Conservation (phyloP, 257 asterid species). For the Scutellaria galericulata region DNA sequence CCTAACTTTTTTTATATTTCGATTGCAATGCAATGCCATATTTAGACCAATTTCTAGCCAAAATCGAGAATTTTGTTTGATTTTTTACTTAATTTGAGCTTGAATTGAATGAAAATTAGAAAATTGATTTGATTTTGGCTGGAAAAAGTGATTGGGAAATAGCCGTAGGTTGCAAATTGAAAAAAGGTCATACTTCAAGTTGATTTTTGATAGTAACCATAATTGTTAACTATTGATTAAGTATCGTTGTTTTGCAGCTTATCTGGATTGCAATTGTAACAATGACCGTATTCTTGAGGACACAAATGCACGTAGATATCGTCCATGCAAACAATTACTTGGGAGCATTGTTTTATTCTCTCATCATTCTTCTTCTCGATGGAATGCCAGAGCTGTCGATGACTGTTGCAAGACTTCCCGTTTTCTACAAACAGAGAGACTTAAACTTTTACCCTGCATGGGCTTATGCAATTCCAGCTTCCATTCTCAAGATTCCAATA, state of each 20-base stretch:
- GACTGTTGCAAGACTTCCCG: constrained; percentile 52
- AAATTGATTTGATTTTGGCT: too few relatives aligned
- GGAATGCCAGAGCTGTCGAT: constrained; percentile 56
- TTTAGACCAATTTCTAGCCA: too few relatives aligned
- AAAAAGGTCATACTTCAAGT: too few relatives aligned
- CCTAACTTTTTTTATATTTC: too few relatives aligned
- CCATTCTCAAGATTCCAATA: constrained; percentile 53
- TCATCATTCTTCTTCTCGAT: constrained; percentile 48
- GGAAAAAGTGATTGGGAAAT: too few relatives aligned
- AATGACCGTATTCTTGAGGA: constrained; percentile 56
- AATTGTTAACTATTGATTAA: background rate
- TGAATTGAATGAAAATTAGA: too few relatives aligned
- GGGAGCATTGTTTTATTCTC: constrained; percentile 53
- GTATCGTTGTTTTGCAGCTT: constrained; percentile 45
- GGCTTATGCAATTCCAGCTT: constrained; percentile 59
- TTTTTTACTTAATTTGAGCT: too few relatives aligned
- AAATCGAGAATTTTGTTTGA: too few relatives aligned
- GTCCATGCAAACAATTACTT: constrained; percentile 50
- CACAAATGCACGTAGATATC: constrained; percentile 47
- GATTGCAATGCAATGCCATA: too few relatives aligned
- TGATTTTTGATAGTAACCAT: too few relatives aligned
- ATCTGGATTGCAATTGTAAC: constrained; percentile 46
- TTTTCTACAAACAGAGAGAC: constrained; percentile 60
- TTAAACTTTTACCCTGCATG: constrained; percentile 57
- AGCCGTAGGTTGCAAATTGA: too few relatives aligned